phyloP scores from a whole-genome alignment of 2,329 filamentous ascomycete genomes.

The Bipolaris bicolor region DNA sequence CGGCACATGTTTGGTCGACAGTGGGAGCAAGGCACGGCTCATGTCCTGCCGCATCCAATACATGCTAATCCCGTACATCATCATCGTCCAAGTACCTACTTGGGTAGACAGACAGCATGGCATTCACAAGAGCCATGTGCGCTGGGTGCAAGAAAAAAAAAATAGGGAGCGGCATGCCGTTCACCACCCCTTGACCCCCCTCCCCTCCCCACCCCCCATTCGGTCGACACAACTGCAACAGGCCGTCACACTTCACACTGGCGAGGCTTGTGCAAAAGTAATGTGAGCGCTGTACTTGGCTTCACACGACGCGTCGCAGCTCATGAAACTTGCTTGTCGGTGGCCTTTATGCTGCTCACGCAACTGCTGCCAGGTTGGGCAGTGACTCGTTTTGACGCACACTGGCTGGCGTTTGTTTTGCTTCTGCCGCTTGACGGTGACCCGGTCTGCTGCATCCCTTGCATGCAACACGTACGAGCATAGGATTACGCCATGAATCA shows the following conservation, averaged over 20 bases:
- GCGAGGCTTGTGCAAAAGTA: background rate
- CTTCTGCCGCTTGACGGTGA: slow-evolving; percentile 22
- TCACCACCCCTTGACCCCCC: slow-evolving; percentile 5
- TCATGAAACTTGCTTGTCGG: slow-evolving; percentile 21
- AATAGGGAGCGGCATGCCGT: slow-evolving; percentile 4
- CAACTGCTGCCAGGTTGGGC: slow-evolving; percentile 14
- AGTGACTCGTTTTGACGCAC: slow-evolving; percentile 29
- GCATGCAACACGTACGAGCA: slow-evolving; percentile 15
- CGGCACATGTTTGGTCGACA: slow-evolving; percentile 7
- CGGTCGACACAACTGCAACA: slow-evolving; percentile 1
- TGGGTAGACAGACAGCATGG: slow-evolving; percentile 6
- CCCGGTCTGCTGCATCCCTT: slow-evolving; percentile 19
- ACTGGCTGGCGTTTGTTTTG: slow-evolving; percentile 20
- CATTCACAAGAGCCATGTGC: slow-evolving; percentile 11
- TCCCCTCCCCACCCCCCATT: background rate
- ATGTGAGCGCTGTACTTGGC: slow-evolving; percentile 9
- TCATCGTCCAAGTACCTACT: too few relatives aligned
- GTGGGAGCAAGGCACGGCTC: slow-evolving; percentile 1
- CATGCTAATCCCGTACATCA: slow-evolving; percentile 1
- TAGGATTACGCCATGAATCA: slow-evolving; percentile 19
- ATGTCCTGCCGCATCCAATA: slow-evolving; percentile 1
- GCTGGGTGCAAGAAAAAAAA: slow-evolving; percentile 2
- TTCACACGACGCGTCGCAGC: slow-evolving; percentile 15
- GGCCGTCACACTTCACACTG: background rate
- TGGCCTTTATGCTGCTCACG: slow-evolving; percentile 24